Conservation (phyloP, 2,329 filamentous ascomycete species). For the Chaetomium olivaceum region DNA sequence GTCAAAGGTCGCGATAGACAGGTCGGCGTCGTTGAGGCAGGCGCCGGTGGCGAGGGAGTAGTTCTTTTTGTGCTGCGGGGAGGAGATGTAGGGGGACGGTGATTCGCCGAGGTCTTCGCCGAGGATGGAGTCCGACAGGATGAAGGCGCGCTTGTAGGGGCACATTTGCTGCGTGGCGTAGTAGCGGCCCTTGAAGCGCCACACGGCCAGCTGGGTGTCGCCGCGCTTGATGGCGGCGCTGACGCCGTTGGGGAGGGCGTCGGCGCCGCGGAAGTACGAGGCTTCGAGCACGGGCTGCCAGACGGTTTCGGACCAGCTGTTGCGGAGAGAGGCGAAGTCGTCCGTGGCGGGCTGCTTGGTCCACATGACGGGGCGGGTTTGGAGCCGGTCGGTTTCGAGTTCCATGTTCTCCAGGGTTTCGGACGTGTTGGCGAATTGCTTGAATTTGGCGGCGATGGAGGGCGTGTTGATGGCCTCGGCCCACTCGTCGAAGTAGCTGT, state of each 20-base stretch:
- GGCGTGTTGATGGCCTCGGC: conserved; percentile 75
- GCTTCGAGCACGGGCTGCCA: conserved; percentile 82
- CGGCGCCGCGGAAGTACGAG: conserved; percentile 64
- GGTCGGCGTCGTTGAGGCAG: conserved; percentile 67
- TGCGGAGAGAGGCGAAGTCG: conserved; percentile 68
- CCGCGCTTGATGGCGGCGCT: conserved; percentile 79
- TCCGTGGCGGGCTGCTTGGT: conserved; percentile 61
- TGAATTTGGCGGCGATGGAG: conserved; percentile 67
- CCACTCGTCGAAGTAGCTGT: conserved; percentile 89
- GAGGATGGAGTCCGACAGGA: conserved; percentile 82
- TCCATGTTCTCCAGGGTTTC: conserved; percentile 72
- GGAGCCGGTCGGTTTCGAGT: conserved; percentile 68
- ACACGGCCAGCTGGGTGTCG: conserved; percentile 85
- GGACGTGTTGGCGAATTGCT: conserved; percentile 79
- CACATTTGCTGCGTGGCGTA: conserved; percentile 94
- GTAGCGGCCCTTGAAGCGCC: conserved; percentile 77
- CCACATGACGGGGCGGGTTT: conserved; percentile 77
- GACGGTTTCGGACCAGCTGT: conserved; percentile 62
- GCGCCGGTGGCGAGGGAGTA: conserved; percentile 72
- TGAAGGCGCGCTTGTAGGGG: conserved; percentile 86
- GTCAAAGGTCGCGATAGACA: conserved; percentile 81
- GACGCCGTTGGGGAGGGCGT: conserved; percentile 68
- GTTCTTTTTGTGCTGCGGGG: conserved; percentile 88
- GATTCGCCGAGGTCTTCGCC: conserved; percentile 57
- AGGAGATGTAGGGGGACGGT: conserved; percentile 74